Base-by-base conservation (phyloP, 345 rosid species). In the Boechera retrofracta region DNA sequence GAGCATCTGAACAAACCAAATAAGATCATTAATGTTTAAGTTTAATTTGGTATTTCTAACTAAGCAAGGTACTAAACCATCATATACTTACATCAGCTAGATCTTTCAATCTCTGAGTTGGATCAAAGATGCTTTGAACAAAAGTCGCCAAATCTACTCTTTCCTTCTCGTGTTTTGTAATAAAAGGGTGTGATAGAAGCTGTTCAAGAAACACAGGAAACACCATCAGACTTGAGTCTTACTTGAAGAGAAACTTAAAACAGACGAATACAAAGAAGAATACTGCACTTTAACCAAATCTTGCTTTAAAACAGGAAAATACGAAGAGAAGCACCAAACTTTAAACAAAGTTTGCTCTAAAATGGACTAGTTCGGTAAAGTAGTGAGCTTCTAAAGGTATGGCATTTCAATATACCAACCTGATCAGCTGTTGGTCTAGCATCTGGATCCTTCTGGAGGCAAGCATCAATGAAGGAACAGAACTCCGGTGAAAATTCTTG, bases 361-460 rank as follows among this genome's bases (percentile, higher is more conserved):
- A 8, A 12, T 0, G 2, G 6, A 13, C 4, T 59, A 61, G 41
- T 51, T 18, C 29, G 3, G 32, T 51, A 41, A 31, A 44, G 33
- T 13, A 28, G 4, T 16, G 49, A 56, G 32, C 9, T 9, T 21
- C 59, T 57, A 33, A 56, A 67, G 6, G 16, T 74, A 4, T 36
- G 33, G 2, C 16, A 67, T 76, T 56, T 12, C 69, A 24, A 13
- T 42, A 11, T 29, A 61, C 71, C 69, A 81, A 90, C 98, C 95
- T 94, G 92, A 21, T 92, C 95, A 42, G 97, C 97, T 44, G 95
- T 94, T 73, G 98, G 95, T 72, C 98, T 86, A 29, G 90, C 80
- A 67, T 90, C 92, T 53, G 86, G 82, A 84, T 92, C 91, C 83
- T 92, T 94, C 81, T 79, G 90, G 64, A 94, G 89, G 77, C 98